A percentile compares a stretch with the other conserved stretches of the same genome.
Evolutionary conservation across 805 yeast species (phyloP).

Genomic region (Lipomyces orientalis): DNA sequence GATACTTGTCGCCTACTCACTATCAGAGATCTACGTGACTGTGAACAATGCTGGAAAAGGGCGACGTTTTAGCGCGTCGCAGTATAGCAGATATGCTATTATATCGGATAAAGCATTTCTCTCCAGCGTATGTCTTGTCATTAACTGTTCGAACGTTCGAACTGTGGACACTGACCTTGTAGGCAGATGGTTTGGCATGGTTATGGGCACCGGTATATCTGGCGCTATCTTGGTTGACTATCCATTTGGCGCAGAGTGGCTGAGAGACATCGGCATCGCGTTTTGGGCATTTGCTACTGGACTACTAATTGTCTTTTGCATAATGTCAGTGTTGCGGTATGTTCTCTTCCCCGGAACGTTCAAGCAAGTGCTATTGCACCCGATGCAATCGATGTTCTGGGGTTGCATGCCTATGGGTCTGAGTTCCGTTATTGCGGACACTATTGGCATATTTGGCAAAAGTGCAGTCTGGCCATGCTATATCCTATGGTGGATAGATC

Average conservation of each 20-base stretch:
- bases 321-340: slow-evolving; percentile 52
- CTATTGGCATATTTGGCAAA: slow-evolving; percentile 53
- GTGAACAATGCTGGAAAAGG: neutral
- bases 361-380: slow-evolving; percentile 48
- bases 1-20: neutral
- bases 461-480: slow-evolving; percentile 58
- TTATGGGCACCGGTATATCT: slow-evolving; percentile 88
- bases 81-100: slow-evolving; percentile 6
- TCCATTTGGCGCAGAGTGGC: slow-evolving; percentile 69
- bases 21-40: neutral
- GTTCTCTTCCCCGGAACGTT: slow-evolving; percentile 47
- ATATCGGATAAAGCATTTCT: slow-evolving; percentile 39
- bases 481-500: slow-evolving; percentile 77
- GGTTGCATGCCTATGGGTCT: slow-evolving; percentile 86
- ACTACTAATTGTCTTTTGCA: slow-evolving; percentile 51
- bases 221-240: slow-evolving; percentile 64
- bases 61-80: neutral
- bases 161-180: neutral
- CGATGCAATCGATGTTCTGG: slow-evolving; percentile 62
- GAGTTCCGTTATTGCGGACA: slow-evolving; percentile 65
- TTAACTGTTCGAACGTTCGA: neutral
- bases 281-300: slow-evolving; percentile 65
- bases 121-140: slow-evolving; percentile 38
- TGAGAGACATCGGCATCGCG: slow-evolving; percentile 59
- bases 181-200: slow-evolving; percentile 63